Evolutionary conservation across 2,329 filamentous ascomycete species (phyloP), one percentile per base, ranked within the genome.

Genomic region (Byssoonygena ceratinophila): DNA sequence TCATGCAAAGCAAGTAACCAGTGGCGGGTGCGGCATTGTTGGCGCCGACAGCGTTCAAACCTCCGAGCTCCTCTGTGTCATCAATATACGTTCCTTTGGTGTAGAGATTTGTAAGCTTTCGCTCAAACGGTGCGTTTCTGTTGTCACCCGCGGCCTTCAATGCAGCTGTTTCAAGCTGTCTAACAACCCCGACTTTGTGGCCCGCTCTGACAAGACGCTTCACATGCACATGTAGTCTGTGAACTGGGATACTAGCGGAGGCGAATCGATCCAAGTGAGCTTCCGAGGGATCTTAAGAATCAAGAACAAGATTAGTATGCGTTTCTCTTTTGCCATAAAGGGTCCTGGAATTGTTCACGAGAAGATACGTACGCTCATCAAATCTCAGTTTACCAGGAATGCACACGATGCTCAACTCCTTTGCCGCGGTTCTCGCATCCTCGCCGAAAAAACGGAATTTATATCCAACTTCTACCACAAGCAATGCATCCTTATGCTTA

Each of bases 41-140:
- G 0, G 78, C 74, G 57, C 72, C 59, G 62, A 74, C 62, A 3
- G 12, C 40, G 14, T 46, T 46, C 18, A 46, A 41, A 52, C 71
- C 60, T 49, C 86, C 84, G 4, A 95, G 69, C 23, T 87, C 87
- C 57, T 92, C 91, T 8, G 87, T 78, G 66, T 98, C 92, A 63
- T 97, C 92, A 53, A 98, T 84, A 61, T 97, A 98, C 1, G 92
- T 98, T 40, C 90, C 92, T 68, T 97, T 98, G 7, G 92, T 98
- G 70, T 98, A 98, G 5, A 98, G 76, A 63, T 94, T 96, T 14
- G 92, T 97, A 61, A 98, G 81, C 62, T 94, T 92, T 32, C 92
- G 82, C 34, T 88, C 80, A 61, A 98, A 98, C 0, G 92, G 90
- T 0, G 89, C 80, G 64, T 95, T 96, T 54, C 87, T 82, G 68